Evolutionary conservation across 345 rosid species (phyloP).

Genomic region (Linum tenue): DNA sequence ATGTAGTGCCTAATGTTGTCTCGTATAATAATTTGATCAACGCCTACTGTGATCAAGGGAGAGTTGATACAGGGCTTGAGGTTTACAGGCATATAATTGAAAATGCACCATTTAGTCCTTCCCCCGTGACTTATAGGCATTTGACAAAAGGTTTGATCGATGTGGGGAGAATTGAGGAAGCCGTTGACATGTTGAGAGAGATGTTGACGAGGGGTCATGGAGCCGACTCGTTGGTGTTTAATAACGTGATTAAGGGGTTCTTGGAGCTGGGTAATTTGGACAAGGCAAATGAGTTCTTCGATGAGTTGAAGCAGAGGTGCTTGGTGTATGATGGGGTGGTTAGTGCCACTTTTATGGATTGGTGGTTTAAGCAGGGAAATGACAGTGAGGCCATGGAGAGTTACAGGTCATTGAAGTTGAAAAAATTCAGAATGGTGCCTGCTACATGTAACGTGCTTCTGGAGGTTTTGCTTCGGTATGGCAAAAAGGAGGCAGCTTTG

Average conservation of each 20-base stretch:
- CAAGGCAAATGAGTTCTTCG: conserved; percentile 83
- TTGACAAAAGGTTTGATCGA: conserved; percentile 85
- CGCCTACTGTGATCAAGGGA: conserved; percentile 75
- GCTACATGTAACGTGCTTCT: conserved; percentile 74
- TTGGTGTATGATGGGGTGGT: conserved; percentile 86
- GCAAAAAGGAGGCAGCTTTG: conserved; percentile 55
- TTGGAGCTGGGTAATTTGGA: conserved; percentile 64
- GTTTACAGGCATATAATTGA: conserved; percentile 61
- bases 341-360: conserved; percentile 79
- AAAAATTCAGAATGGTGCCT: conserved; percentile 73
- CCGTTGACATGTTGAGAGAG: conserved; percentile 70
- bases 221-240: conserved; percentile 81
- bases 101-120: conserved; percentile 70
- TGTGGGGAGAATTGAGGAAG: conserved; percentile 62
- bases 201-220: conserved; percentile 92
- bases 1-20: conserved; percentile 83
- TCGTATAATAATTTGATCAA: conserved; percentile 88
- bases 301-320: conserved; percentile 74
- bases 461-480: conserved; percentile 70
- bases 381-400: conserved; percentile 83
- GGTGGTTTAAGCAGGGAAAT: conserved; percentile 85
- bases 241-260: conserved; percentile 65
- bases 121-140: conserved; percentile 81
- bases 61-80: conserved; percentile 60
- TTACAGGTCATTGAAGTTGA: conserved; percentile 59